These are phyloP conservation scores for Stachybotrys echinatus DNA, from an alignment of 2,329 filamentous ascomycete species.

Conservation along the genomic window DNA sequence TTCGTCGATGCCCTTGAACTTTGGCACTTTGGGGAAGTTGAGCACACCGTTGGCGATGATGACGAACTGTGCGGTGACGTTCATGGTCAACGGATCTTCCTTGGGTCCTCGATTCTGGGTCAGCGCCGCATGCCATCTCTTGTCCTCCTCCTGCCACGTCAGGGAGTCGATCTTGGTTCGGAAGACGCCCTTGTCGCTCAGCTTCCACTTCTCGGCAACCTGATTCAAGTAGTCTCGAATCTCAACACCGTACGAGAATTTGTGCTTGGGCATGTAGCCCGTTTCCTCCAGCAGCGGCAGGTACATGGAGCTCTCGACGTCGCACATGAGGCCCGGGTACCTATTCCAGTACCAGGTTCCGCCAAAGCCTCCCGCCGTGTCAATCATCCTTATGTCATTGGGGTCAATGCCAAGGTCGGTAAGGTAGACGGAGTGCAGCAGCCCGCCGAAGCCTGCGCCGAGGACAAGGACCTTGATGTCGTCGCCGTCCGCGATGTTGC, in stretches of 20 bases:
- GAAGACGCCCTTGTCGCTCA: slow-evolving; percentile 33
- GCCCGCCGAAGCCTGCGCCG: slow-evolving; percentile 28
- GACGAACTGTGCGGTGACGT: slow-evolving; percentile 33
- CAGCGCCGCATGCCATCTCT: slow-evolving; percentile 13
- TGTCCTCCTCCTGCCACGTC: slow-evolving; percentile 38
- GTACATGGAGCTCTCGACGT: slow-evolving; percentile 56
- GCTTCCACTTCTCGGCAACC: slow-evolving; percentile 34
- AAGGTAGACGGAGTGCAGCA: slow-evolving; percentile 22
- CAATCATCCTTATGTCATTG: slow-evolving; percentile 29
- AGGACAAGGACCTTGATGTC: slow-evolving; percentile 18
- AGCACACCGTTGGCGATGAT: slow-evolving; percentile 32
- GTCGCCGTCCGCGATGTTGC: slow-evolving; percentile 13
- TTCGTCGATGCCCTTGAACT: slow-evolving; percentile 31
- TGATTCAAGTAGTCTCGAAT: slow-evolving; percentile 34
- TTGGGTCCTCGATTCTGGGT: slow-evolving; percentile 18
- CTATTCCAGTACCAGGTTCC: slow-evolving; percentile 50
- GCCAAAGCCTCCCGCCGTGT: slow-evolving; percentile 35
- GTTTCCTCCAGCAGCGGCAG: slow-evolving; percentile 56
- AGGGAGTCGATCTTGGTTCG: slow-evolving; percentile 32
- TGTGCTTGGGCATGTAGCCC: slow-evolving; percentile 49
- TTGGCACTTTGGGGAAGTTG: slow-evolving; percentile 34
- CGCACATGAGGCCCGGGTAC: slow-evolving; percentile 47
- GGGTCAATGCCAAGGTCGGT: slow-evolving; percentile 14
- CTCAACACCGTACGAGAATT: slow-evolving; percentile 38
- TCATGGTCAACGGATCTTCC: slow-evolving; percentile 11